Conservation (phyloP, 306 rosid species). For the Gynostemma pentaphyllum region DNA sequence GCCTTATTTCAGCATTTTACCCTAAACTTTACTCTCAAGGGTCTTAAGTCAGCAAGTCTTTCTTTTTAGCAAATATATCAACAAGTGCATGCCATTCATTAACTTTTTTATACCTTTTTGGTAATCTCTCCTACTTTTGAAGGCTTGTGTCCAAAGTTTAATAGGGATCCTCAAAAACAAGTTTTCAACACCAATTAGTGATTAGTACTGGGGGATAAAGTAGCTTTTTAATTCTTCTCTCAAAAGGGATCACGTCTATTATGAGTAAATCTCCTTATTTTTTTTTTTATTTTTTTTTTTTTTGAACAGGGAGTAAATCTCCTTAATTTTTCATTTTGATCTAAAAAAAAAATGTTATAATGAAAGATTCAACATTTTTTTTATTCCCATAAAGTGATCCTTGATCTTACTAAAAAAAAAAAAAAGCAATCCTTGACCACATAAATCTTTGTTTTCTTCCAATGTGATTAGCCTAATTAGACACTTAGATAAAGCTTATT, state of each 20-base stretch:
- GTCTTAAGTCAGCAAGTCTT: slow-evolving; percentile 55
- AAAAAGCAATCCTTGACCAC: no score
- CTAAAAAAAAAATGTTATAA: no score
- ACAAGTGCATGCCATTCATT: slow-evolving; percentile 26
- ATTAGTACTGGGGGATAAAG: slow-evolving; percentile 29
- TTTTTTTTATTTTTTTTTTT: slow-evolving; percentile 43
- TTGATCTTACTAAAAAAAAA: no score
- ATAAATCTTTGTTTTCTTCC: no score
- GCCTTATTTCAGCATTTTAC: no score
- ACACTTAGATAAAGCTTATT: no score
- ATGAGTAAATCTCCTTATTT: slow-evolving; percentile 8
- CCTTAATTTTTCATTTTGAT: no score
- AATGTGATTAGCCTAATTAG: no score
- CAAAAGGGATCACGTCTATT: slow-evolving; percentile 21
- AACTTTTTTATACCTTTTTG: slow-evolving; percentile 25
- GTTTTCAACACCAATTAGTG: slow-evolving; percentile 25
- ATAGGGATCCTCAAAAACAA: slow-evolving; percentile 27
- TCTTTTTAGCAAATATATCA: slow-evolving; percentile 29
- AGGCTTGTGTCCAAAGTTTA: slow-evolving; percentile 58
- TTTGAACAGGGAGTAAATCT: no score
- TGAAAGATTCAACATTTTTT: no score
- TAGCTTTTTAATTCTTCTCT: slow-evolving; percentile 36
- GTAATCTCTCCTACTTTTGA: slow-evolving; percentile 25
- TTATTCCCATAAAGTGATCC: no score
- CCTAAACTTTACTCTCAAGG: slow-evolving; percentile 27